phyloP scores from a whole-genome alignment of 1,284 basidiomycete species.

The Ganoderma leucocontextum region DNA sequence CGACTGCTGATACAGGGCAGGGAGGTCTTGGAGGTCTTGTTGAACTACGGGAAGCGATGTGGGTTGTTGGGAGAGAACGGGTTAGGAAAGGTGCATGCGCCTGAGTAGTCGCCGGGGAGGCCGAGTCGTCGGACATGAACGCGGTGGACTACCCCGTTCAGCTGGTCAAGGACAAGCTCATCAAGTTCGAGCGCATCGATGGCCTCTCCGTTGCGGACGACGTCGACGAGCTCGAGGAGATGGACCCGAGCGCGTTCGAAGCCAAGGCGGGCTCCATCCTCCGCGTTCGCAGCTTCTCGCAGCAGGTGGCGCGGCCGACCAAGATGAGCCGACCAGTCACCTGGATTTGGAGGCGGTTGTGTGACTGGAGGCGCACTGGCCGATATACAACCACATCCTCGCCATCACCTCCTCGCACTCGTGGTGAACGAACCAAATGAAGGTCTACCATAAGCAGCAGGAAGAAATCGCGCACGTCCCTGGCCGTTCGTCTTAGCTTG shows the following conservation, averaged over 20 bases:
- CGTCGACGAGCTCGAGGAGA: conserved; percentile 95
- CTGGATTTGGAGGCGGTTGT: conserved; percentile 94
- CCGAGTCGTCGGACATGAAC: conserved; percentile 95
- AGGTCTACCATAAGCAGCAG: conserved; percentile 98
- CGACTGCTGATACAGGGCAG: conserved; percentile 92
- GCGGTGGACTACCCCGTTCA: conserved; percentile 96
- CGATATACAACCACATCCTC: conserved; percentile 98
- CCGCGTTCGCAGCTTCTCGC: no score
- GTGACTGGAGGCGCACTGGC: conserved; percentile 98
- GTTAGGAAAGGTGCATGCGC: conserved; percentile 86
- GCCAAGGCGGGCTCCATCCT: conserved; percentile 96
- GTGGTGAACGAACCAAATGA: conserved; percentile 99
- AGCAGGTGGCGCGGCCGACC: conserved; percentile 93
- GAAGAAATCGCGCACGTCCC: conserved; percentile 95
- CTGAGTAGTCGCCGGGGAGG: conserved; percentile 96
- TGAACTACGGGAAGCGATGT: conserved; percentile 99
- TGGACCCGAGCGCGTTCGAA: conserved; percentile 96
- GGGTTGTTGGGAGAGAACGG: conserved; percentile 98
- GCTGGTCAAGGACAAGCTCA: conserved; percentile 94
- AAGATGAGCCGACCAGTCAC: conserved; percentile 92
- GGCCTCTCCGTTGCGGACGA: conserved; percentile 91
- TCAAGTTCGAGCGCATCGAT: conserved; percentile 96
- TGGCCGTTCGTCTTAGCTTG: neutral
- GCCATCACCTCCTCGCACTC: conserved; percentile 97
- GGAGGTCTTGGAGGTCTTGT: conserved; percentile 80